Conservation (phyloP, 2,329 filamentous ascomycete species). For the Conoideocrella luteorostrata region DNA sequence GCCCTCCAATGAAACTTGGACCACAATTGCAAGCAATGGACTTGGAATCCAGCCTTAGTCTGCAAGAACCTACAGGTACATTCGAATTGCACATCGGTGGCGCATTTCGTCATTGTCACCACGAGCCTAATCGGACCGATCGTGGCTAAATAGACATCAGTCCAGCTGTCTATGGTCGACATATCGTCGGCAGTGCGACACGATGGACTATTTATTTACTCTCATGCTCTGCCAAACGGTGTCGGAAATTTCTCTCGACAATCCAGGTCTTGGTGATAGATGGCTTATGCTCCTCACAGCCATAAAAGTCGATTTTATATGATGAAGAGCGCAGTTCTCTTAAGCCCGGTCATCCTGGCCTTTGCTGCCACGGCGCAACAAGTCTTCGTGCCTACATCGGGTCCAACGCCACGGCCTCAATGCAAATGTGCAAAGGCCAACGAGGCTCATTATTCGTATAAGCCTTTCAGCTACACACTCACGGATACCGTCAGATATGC, state of each 20-base stretch:
- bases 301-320: not conserved
- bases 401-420: conserved; percentile 21
- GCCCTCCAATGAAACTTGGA: no score
- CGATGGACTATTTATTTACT: no score
- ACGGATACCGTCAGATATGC: conserved; percentile 26
- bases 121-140: no score
- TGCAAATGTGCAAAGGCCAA: conserved; percentile 15
- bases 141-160: no score
- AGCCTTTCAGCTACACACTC: conserved; percentile 24
- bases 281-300: not conserved
- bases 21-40: not conserved
- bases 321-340: conserved; percentile 1
- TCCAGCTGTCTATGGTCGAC: no score
- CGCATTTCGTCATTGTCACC: no score
- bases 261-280: no score
- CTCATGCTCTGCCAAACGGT: no score
- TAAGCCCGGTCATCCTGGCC: conserved; percentile 2
- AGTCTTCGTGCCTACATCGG: conserved; percentile 18
- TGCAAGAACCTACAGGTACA: not conserved
- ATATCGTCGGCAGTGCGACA: no score
- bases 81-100: no score
- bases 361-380: conserved; percentile 18
- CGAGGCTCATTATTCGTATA: conserved; percentile 21
- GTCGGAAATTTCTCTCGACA: no score
- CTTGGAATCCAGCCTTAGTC: not conserved